Evolutionary conservation across 1,284 basidiomycete species (phyloP).

Genomic region (Coniophora puteana): DNA sequence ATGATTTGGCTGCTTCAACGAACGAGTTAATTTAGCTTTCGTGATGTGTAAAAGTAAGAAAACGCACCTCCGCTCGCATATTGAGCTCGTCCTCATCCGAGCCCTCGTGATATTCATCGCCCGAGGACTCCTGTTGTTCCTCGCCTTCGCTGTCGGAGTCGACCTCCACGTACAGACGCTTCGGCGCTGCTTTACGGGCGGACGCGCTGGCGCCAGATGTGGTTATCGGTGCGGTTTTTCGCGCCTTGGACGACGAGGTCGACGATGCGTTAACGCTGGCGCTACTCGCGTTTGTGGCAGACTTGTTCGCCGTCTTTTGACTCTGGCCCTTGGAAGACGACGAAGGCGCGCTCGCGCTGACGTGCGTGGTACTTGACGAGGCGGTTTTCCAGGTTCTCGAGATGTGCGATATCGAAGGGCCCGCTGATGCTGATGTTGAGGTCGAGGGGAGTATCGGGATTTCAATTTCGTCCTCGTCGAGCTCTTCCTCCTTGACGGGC

Average conservation of each 20-base stretch:
- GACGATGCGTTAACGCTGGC: no score
- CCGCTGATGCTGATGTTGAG: conserved; percentile 2
- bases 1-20: conserved; percentile 35
- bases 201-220: neutral
- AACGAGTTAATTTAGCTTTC: no score
- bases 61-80: conserved; percentile 47
- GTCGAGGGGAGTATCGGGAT: conserved; percentile 6
- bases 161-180: conserved; percentile 29
- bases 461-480: conserved; percentile 22
- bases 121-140: conserved; percentile 21
- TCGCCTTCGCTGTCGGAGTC: conserved; percentile 23
- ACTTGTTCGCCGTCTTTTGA: no score
- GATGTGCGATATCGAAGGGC: conserved; percentile 3
- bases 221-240: no score
- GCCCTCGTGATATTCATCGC: no score
- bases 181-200: conserved; percentile 16
- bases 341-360: no score
- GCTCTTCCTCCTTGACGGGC: conserved; percentile 42
- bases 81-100: conserved; percentile 57
- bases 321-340: no score
- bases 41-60: conserved; percentile 3
- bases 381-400: neutral
- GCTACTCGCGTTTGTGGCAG: no score
- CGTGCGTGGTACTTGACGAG: conserved; percentile 7
- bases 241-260: no score